Evolutionary conservation across 2,329 filamentous ascomycete species (phyloP), one percentile per base, ranked within the genome.

Genomic region (Diaporthe citri): DNA sequence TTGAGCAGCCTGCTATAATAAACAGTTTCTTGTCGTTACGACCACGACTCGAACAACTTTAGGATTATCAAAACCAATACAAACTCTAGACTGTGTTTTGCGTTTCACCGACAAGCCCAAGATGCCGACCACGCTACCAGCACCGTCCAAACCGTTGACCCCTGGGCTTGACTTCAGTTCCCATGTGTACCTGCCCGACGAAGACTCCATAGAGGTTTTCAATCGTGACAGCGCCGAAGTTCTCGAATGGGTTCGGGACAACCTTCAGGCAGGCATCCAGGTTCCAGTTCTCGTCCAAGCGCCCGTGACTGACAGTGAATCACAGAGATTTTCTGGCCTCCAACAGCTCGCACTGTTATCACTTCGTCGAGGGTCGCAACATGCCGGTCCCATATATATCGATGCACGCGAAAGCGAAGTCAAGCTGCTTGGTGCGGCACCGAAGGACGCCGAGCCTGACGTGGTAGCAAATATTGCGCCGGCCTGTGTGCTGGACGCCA

Each of bases 151-250:
- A 15, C 20, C 60, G 7, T 51, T 66, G 60, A 51, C 17, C 60
- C 9, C 41, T 34, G 60, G 60, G 17, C 60, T 66, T 66, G 60
- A 66, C 43, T 66, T 66, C 60, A 66, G 43, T 34, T 66, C 60
- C 60, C 41, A 66, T 48, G 60, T 51, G 7, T 66, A 66, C 60
- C 60, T 66, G 60, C 60, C 28, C 1, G 60, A 48, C 28, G 60
- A 66, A n/a, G 20, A 48, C 60, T 66, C 60, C 9, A 66, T 66
- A 66, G 60, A 66, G 28, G 60, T 48, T 66, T 66, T 66, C 41
- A 48, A 66, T 48, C 60, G 60, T 66, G 43, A 66, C n/a, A 48
- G 41, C 43, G 43, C 60, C 43, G 60, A 66, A 25, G 60, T 66
- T 3, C 60, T 66, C 3, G 41, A 66, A 48, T 66, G 60, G 60